Conservation (phyloP, 202 grass and related monocot species). For the Zizania palustris region DNA sequence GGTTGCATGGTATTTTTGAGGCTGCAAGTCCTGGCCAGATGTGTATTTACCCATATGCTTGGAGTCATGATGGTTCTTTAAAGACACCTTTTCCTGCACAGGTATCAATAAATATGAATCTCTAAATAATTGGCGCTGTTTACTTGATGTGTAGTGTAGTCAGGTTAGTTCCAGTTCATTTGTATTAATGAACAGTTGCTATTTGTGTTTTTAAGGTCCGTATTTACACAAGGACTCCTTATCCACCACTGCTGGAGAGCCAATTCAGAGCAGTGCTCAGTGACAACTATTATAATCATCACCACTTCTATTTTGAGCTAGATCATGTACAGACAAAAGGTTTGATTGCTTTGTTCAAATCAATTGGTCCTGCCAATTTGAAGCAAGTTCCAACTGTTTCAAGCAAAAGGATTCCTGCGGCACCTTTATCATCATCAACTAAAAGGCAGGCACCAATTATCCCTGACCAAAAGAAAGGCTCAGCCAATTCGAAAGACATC, state of each 20-base stretch:
- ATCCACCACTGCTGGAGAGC: slow-evolving; percentile 56
- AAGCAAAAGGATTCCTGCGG: slow-evolving; percentile 28
- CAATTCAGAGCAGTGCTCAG: slow-evolving; percentile 64
- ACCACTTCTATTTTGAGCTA: slow-evolving; percentile 84
- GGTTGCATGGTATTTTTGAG: slow-evolving; percentile 80
- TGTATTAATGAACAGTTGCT: slow-evolving; percentile 29
- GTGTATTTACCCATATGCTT: slow-evolving; percentile 75
- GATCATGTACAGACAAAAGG: slow-evolving; percentile 69
- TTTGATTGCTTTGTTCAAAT: slow-evolving; percentile 71
- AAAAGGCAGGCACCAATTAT: slow-evolving; percentile 38
- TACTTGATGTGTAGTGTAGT: slow-evolving; percentile 34
- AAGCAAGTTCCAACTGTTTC: slow-evolving; percentile 39
- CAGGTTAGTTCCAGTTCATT: slow-evolving; percentile 14
- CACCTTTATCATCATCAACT: slow-evolving; percentile 26
- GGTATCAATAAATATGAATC: slow-evolving; percentile 51
- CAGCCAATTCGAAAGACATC: slow-evolving; percentile 26
- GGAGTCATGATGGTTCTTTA: slow-evolving; percentile 69
- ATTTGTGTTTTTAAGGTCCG: slow-evolving; percentile 61
- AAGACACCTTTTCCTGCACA: slow-evolving; percentile 80
- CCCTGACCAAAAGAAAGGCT: slow-evolving; percentile 36
- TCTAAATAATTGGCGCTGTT: slow-evolving; percentile 27
- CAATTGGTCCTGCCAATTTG: slow-evolving; percentile 48
- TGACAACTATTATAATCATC: slow-evolving; percentile 78
- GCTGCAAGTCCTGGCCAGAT: slow-evolving; percentile 74
- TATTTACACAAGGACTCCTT: slow-evolving; percentile 58